A percentile compares a stretch with the other conserved stretches of the same genome.
phyloP scores from a whole-genome alignment of 2,329 filamentous ascomycete genomes.

The Paracamarosporium sp. region DNA sequence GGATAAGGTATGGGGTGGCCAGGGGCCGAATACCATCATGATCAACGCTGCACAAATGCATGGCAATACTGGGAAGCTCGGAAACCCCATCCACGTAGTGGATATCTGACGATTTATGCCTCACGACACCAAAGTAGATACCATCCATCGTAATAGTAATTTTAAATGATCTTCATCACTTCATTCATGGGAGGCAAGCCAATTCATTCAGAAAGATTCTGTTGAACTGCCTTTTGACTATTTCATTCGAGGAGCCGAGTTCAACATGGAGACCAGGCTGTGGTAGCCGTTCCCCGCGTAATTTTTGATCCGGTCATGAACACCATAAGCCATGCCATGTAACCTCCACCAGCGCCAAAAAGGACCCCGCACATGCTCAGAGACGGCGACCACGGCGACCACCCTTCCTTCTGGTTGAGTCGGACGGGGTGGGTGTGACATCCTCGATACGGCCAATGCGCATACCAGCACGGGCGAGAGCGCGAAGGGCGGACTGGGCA shows the following conservation, averaged over 20 bases:
- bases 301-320: slow-evolving; percentile 44
- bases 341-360: slow-evolving; percentile 43
- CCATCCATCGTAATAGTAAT: slow-evolving; percentile 36
- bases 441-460: slow-evolving; percentile 99
- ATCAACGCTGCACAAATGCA: slow-evolving; percentile 67
- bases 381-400: slow-evolving; percentile 99
- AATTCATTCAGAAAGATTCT: slow-evolving; percentile 45
- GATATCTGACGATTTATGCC: slow-evolving; percentile 41
- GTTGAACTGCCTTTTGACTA: slow-evolving; percentile 45
- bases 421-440: slow-evolving; percentile 97
- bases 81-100: slow-evolving; percentile 54
- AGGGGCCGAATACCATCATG: slow-evolving; percentile 59
- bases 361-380: slow-evolving; percentile 64
- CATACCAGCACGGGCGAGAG: slow-evolving; percentile 98
- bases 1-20: slow-evolving; percentile 65
- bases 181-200: slow-evolving; percentile 18
- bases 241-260: slow-evolving; percentile 38
- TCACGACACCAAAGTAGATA: slow-evolving; percentile 25
- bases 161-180: slow-evolving; percentile 38
- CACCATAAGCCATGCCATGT: slow-evolving; percentile 43
- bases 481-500: slow-evolving; percentile 98
- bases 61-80: slow-evolving; percentile 55
- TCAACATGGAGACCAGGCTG: slow-evolving; percentile 50
- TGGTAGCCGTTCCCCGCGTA: slow-evolving; percentile 49
- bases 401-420: slow-evolving; percentile 99